Evolutionary conservation across 1,284 basidiomycete genomes (phyloP), one percentile per base, ranked within the genome.

Genomic region (Ceratobasidium theobromae): DNA sequence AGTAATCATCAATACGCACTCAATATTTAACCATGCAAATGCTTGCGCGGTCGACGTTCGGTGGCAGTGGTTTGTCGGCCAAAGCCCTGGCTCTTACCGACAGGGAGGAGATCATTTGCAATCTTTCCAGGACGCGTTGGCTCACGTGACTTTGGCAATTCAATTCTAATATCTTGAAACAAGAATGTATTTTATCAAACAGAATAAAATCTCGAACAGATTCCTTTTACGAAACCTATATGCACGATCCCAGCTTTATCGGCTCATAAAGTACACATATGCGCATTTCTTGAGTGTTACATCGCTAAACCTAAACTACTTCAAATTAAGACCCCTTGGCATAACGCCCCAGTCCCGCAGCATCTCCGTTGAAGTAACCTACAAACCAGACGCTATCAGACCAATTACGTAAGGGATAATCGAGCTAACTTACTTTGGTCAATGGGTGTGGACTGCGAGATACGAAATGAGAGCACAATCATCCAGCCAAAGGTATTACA

Each of bases 351-450:
- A 69, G 57, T n/a, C 68, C 68, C 16, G 68, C 65, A 38, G 57
- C 49, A 41, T 64, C 68, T 2, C 65, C 68, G 43, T 69, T 69
- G 41, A 53, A 69, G 32, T 52, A 67, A 28, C 74, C 46, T 65
- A 21, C 25, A 71, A 67, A 1, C 14, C 11, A 23, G 30, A 21
- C 32, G 6, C 5, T n/a, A n/a, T 35, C 2, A 53, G 32, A 35
- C n/a, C 32, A 18, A 21, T 53, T 18, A n/a, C 4, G 3, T 33
- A 35, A 48, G 11, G 3, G 5, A 21, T 25, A 25, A 27, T 16
- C 6, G 6, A 48, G 3, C 12, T 27, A 25, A 5, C 72, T 53
- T 71, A 86, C 87, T 88, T 76, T 90, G 88, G 71, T 89, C 60
- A 43, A 65, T 53, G 2, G 60, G 60, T 18, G 60, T 53, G 18